Conservation (phyloP, 768 basidiomycete species). For the Tulasnella sp. region DNA sequence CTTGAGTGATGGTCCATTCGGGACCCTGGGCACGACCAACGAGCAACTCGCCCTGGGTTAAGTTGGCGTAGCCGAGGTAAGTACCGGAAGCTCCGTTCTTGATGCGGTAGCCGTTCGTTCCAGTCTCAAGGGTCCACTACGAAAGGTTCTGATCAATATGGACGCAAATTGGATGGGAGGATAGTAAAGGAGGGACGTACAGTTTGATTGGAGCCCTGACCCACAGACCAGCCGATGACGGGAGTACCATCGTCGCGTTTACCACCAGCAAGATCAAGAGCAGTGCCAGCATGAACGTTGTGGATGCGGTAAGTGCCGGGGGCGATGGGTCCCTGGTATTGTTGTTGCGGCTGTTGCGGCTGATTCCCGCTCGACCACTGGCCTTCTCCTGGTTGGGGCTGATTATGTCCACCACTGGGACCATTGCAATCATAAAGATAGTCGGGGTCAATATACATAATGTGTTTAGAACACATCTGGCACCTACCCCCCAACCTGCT, state of each 20-base stretch:
- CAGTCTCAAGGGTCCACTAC: neutral
- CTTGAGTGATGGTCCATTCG: conserved; percentile 17
- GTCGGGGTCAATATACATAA: neutral
- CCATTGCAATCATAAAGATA: neutral
- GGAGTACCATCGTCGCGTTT: conserved; percentile 3
- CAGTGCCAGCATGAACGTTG: conserved; percentile 12
- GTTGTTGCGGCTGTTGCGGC: conserved; percentile 22
- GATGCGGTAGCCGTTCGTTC: conserved; percentile 8
- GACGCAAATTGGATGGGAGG: neutral
- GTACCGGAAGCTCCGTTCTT: conserved; percentile 7
- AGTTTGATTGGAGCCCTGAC: neutral
- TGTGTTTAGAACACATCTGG: neutral
- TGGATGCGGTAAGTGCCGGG: conserved; percentile 17
- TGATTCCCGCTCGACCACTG: neutral
- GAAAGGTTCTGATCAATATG: neutral
- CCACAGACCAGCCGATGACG: conserved; percentile 4
- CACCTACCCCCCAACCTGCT: conserved; percentile 12
- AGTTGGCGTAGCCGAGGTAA: conserved; percentile 1
- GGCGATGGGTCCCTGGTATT: neutral
- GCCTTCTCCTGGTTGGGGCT: neutral
- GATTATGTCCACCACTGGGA: neutral
- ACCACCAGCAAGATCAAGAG: conserved; percentile 15
- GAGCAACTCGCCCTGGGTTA: neutral
- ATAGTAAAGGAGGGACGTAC: neutral
- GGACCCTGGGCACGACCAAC: neutral